Base-by-base conservation (phyloP, 805 yeast genomes). In the Metschnikowia similis region DNA sequence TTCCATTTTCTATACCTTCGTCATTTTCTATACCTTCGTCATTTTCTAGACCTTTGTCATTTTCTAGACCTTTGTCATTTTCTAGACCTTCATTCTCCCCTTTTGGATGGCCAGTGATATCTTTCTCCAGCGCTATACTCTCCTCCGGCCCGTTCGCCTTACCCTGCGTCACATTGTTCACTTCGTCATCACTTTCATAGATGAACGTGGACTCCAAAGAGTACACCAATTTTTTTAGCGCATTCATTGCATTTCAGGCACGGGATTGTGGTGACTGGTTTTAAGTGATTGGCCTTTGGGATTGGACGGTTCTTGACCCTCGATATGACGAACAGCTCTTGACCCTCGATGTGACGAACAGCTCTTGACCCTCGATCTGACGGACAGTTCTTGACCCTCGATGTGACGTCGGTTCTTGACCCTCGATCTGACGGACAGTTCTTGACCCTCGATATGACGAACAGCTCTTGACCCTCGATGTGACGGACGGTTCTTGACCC, bases 211-310 rank as follows among this genome's bases (percentile, higher is more conserved):
- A 21, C 37, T 41, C 45, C 38, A 57, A 47, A 6, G 59, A 54
- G 36, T 45, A 38, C 17, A 52, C 61, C 52, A 57, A 49, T 42
- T 50, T 53, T 34, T 57, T 57, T 32, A 57, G 37, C 44, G 61
- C 50, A 44, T 57, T 57, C 61, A 57, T 57, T 46, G 57, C 56
- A 49, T 56, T 29, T 47, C 44, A 41, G 14, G 28, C 31, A 10
- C 11, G 11, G 10, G 13, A 35, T 13, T 16, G 26, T 10, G 13
- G 17, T 10, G 26, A 35, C 26, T 31, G 10, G 34, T 11, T 10
- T 29, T 29, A 3, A 29, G 10, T 29, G 31, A 29, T 29, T 29
- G 31, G 10, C 31, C 10, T 29, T 8, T 29, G 4, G 31, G 31
- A 21, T 21, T 21, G 21, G 21, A 21, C 21, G 4, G 21, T 21